A percentile compares a stretch with the other conserved stretches of the same genome.
These are phyloP conservation scores for Tylopilus sp. DNA, from an alignment of 768 basidiomycete genomes.

Conservation along the genomic window DNA sequence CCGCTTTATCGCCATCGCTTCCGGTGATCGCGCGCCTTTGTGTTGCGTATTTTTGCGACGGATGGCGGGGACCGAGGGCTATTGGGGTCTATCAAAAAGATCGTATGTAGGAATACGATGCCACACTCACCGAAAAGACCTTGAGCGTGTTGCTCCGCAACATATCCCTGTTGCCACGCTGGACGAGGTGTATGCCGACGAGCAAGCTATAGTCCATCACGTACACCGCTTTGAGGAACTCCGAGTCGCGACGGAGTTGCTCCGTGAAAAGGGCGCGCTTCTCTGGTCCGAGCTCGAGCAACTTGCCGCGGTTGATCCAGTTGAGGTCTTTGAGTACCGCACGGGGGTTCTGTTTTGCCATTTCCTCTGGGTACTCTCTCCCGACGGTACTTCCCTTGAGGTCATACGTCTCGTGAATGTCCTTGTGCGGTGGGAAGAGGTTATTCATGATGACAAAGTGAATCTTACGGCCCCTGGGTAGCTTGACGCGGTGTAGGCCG, in stretches of 20 bases:
- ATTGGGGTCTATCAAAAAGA: not conserved
- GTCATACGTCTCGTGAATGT: slow-evolving; percentile 97
- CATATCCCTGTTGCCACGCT: slow-evolving; percentile 88
- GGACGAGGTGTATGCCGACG: slow-evolving; percentile 91
- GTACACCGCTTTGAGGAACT: slow-evolving; percentile 73
- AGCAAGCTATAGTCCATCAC: slow-evolving; percentile 98
- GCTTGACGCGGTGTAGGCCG: slow-evolving; percentile 95
- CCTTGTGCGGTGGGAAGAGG: slow-evolving; percentile 94
- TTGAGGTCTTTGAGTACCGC: slow-evolving; percentile 96
- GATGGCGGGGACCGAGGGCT: slow-evolving; percentile 70
- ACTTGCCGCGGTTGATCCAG: slow-evolving; percentile 81
- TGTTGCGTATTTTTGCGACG: slow-evolving; percentile 58
- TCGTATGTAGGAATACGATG: not conserved
- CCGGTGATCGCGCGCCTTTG: slow-evolving; percentile 57
- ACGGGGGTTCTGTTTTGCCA: slow-evolving; percentile 68
- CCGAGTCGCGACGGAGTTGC: slow-evolving; percentile 84
- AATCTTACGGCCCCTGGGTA: slow-evolving; percentile 90
- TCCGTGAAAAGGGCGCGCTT: slow-evolving; percentile 89
- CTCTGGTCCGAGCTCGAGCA: slow-evolving; percentile 91
- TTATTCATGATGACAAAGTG: slow-evolving; percentile 99
- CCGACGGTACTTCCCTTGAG: slow-evolving; percentile 94
- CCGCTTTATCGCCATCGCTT: slow-evolving; percentile 81
- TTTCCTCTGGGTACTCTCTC: slow-evolving; percentile 82
- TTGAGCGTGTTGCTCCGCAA: slow-evolving; percentile 86
- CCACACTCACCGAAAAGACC: slow-evolving; percentile 79